Conservation (phyloP, 2,329 filamentous ascomycete species). For the Paraphoma sp. region DNA sequence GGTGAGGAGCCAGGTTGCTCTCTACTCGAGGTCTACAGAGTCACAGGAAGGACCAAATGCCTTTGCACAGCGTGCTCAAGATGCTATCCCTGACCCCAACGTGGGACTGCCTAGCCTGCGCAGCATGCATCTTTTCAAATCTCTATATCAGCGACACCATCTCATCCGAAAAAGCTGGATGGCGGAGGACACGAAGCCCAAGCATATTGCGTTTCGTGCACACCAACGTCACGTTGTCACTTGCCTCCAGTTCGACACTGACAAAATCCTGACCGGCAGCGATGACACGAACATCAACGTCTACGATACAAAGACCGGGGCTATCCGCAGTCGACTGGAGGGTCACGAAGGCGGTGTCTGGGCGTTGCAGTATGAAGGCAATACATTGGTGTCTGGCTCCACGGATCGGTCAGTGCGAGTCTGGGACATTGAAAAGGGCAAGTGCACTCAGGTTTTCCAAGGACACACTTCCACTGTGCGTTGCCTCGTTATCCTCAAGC, state of each 20-base stretch:
- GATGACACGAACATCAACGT: conserved; percentile 98
- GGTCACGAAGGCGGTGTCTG: conserved; percentile 97
- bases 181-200: conserved; percentile 77
- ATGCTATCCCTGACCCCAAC: conserved; percentile 81
- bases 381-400: conserved; percentile 92
- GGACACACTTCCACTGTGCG: conserved; percentile 97
- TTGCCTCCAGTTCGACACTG: conserved; percentile 94
- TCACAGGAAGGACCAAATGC: conserved; percentile 82
- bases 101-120: conserved; percentile 80
- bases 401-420: conserved; percentile 98
- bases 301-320: conserved; percentile 95
- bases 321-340: conserved; percentile 79
- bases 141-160: conserved; percentile 89
- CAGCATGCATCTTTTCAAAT: conserved; percentile 92
- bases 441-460: conserved; percentile 94
- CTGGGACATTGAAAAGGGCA: conserved; percentile 94
- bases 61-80: conserved; percentile 82
- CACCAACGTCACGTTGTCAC: conserved; percentile 97
- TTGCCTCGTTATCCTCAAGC: conserved; percentile 93
- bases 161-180: conserved; percentile 95
- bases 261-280: conserved; percentile 97
- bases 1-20: conserved; percentile 49
- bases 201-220: conserved; percentile 94
- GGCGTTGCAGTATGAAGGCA: conserved; percentile 96
- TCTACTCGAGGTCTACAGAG: conserved; percentile 57